Percentiles rank a stretch among this genome's conserved stretches.
These are phyloP conservation scores for Tulasnella sp. DNA, from an alignment of 768 basidiomycete species.

Conservation along the genomic window DNA sequence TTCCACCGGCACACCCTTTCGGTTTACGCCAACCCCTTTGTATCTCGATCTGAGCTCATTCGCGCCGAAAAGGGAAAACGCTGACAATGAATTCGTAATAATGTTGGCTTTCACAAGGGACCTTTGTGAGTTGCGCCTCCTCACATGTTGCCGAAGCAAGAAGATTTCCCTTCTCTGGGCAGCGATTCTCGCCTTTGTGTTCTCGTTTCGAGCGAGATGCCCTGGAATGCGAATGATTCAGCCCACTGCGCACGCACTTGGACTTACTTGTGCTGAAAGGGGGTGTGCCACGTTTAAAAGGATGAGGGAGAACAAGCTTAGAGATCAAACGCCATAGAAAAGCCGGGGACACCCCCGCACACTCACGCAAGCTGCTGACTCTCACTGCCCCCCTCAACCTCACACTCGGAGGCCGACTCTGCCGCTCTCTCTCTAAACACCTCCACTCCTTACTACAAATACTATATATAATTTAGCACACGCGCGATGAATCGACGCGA, in stretches of 20 bases:
- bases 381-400: not conserved
- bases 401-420: not conserved
- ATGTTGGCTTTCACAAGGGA: not conserved
- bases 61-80: not conserved
- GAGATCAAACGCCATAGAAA: not conserved
- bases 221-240: not conserved
- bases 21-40: not conserved
- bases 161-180: not conserved
- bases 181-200: not conserved
- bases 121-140: not conserved
- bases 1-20: not conserved
- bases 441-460: not conserved
- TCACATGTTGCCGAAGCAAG: not conserved
- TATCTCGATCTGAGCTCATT: not conserved
- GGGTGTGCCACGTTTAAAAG: not conserved
- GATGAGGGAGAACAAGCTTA: not conserved
- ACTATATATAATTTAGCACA: not conserved
- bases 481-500: not conserved
- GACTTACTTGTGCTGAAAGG: not conserved
- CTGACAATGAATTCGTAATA: not conserved
- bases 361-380: not conserved
- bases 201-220: not conserved
- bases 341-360: not conserved
- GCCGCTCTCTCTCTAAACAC: not conserved
- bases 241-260: not conserved